These are phyloP conservation scores for Neurospora sp. DNA, from an alignment of 495 filamentous ascomycete genomes.

Conservation along the genomic window DNA sequence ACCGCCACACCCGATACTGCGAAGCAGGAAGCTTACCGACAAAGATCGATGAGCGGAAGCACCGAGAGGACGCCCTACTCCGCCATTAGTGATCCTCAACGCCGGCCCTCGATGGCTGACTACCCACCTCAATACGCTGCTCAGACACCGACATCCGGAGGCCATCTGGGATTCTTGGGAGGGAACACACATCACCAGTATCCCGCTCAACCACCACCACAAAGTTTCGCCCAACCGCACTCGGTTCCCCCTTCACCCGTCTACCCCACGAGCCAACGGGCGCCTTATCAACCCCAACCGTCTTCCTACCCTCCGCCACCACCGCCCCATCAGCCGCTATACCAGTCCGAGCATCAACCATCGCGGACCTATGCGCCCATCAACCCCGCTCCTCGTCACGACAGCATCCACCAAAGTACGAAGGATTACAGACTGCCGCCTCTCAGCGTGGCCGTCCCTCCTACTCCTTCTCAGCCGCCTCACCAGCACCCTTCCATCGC, in stretches of 20 bases:
- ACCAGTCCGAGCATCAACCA: conserved; percentile 16
- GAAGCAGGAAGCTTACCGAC: conserved; percentile 50
- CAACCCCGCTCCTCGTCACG: conserved; percentile 17
- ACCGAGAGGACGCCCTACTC: conserved; percentile 38
- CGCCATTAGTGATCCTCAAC: conserved; percentile 31
- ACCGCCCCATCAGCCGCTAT: conserved; percentile 31
- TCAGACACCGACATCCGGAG: conserved; percentile 25
- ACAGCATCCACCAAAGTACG: conserved; percentile 7
- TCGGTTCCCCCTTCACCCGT: conserved; percentile 32
- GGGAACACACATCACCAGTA: conserved; percentile 20
- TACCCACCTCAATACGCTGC: conserved; percentile 31
- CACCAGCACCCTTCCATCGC: conserved; percentile 2
- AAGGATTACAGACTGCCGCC: conserved; percentile 7
- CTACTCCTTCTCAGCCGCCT: conserved; percentile 1
- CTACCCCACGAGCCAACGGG: conserved; percentile 26
- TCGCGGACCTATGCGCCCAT: conserved; percentile 20
- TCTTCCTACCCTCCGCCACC: conserved; percentile 31
- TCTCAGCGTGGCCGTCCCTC: conserved; percentile 8
- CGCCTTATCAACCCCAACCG: conserved; percentile 10
- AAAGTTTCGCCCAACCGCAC: conserved; percentile 37
- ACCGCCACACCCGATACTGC: conserved; percentile 50
- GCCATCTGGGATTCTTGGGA: conserved; percentile 27
- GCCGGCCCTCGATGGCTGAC: conserved; percentile 48
- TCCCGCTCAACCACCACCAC: conserved; percentile 26
- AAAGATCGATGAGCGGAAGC: conserved; percentile 68